Evolutionary conservation across 1,284 basidiomycete species (phyloP).

Genomic region (Cryptococcus amylolentus): DNA sequence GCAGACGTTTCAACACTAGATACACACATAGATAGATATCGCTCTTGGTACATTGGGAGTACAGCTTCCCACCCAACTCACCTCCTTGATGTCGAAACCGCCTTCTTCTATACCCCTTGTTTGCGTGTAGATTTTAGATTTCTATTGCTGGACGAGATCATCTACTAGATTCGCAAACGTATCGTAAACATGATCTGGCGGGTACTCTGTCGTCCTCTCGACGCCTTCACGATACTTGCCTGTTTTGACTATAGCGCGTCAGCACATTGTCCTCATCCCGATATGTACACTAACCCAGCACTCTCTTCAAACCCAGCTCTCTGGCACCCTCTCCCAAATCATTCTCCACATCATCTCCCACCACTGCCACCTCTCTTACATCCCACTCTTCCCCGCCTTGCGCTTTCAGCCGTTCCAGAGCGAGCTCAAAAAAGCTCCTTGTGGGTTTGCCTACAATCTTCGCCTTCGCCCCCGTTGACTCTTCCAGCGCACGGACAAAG

Average conservation of each 20-base stretch:
- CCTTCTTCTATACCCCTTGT: no score
- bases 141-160: constrained; percentile 34
- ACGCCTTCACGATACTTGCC: constrained; percentile 37
- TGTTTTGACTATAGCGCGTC: constrained; percentile 27
- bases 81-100: no score
- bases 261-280: background rate
- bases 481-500: constrained; percentile 63
- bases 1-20: no score
- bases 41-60: no score
- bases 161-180: constrained; percentile 60
- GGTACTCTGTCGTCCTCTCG: constrained; percentile 26
- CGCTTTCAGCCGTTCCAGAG: constrained; percentile 54
- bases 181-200: constrained; percentile 57
- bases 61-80: no score
- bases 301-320: constrained; percentile 60
- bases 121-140: no score
- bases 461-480: constrained; percentile 55
- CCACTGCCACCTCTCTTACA: constrained; percentile 54
- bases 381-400: constrained; percentile 12
- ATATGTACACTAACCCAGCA: constrained; percentile 56
- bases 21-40: no score
- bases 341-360: constrained; percentile 64
- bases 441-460: constrained; percentile 65
- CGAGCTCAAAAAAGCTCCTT: constrained; percentile 59
- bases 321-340: constrained; percentile 64